These are phyloP conservation scores for Zychaea mexicana DNA, from an alignment of 371 early-diverging fungal genomes.

Conservation along the genomic window DNA sequence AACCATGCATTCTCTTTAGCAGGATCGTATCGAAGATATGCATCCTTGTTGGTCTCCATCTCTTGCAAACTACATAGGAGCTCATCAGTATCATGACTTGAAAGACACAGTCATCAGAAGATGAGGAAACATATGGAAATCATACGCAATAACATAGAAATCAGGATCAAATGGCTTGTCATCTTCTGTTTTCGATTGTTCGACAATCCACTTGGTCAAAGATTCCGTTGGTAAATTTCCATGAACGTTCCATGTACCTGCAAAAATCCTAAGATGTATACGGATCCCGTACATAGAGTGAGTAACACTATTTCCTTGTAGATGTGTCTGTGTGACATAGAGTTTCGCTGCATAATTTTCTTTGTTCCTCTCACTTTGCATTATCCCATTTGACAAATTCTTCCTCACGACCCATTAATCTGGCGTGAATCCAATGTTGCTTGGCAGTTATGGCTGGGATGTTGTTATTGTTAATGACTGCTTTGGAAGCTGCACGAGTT, in stretches of 20 bases:
- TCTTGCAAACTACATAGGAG: conserved; percentile 91
- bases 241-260: conserved; percentile 94
- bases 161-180: conserved; percentile 57
- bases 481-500: conserved; percentile 15
- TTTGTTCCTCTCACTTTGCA: conserved; percentile 40
- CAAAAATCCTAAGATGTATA: conserved; percentile 64
- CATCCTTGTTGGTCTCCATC: conserved; percentile 84
- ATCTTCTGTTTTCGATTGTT: conserved; percentile 29
- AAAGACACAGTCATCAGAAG: neutral
- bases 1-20: conserved; percentile 83
- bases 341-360: neutral
- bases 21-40: conserved; percentile 78
- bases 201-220: conserved; percentile 69
- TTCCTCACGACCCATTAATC: conserved; percentile 53
- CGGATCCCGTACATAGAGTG: too few relatives aligned
- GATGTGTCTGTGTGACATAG: too few relatives aligned
- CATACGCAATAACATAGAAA: conserved; percentile 76
- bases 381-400: conserved; percentile 54
- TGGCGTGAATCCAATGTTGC: conserved; percentile 62
- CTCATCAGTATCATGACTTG: too few relatives aligned
- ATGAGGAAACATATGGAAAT: neutral
- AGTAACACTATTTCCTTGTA: too few relatives aligned
- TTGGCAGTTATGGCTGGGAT: conserved; percentile 31
- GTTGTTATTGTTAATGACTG: neutral
- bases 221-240: conserved; percentile 66